Conservation (phyloP, 2,329 filamentous ascomycete species). For the Chaetoscypha palmicola region DNA sequence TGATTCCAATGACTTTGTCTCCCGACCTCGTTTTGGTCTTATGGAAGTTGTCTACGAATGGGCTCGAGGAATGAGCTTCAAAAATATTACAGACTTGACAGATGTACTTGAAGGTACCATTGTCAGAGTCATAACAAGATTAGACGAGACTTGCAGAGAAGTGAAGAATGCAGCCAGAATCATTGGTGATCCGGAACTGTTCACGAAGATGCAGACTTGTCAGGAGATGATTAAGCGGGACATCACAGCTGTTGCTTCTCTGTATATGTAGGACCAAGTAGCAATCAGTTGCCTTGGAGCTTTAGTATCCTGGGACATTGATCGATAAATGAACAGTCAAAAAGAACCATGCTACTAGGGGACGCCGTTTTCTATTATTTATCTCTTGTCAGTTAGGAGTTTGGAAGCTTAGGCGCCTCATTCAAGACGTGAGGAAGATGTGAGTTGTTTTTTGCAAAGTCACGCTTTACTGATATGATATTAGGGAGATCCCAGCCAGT, state of each 20-base stretch:
- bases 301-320: too few species aligned
- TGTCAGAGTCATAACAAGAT: slow-evolving; percentile 83
- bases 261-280: slow-evolving; percentile 80
- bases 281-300: too few species aligned
- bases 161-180: slow-evolving; percentile 96
- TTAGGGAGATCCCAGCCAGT: too few species aligned
- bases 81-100: slow-evolving; percentile 91
- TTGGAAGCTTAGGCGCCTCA: too few species aligned
- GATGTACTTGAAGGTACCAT: slow-evolving; percentile 97
- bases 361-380: too few species aligned
- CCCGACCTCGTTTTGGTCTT: slow-evolving; percentile 79
- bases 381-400: too few species aligned
- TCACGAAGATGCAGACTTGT: slow-evolving; percentile 93
- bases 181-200: slow-evolving; percentile 87
- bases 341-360: too few species aligned
- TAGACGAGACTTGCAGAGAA: slow-evolving; percentile 95
- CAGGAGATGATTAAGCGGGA: slow-evolving; percentile 98
- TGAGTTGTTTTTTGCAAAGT: too few species aligned
- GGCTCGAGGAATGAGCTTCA: slow-evolving; percentile 97
- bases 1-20: slow-evolving; percentile 88
- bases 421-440: too few species aligned
- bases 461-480: too few species aligned
- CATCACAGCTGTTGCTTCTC: slow-evolving; percentile 79
- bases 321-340: too few species aligned
- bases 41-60: slow-evolving; percentile 99